A percentile compares a stretch with the other conserved stretches of the same genome.
Evolutionary conservation across 164 flowering plant species (phyloP).

Genomic region (Annona squamosa): DNA sequence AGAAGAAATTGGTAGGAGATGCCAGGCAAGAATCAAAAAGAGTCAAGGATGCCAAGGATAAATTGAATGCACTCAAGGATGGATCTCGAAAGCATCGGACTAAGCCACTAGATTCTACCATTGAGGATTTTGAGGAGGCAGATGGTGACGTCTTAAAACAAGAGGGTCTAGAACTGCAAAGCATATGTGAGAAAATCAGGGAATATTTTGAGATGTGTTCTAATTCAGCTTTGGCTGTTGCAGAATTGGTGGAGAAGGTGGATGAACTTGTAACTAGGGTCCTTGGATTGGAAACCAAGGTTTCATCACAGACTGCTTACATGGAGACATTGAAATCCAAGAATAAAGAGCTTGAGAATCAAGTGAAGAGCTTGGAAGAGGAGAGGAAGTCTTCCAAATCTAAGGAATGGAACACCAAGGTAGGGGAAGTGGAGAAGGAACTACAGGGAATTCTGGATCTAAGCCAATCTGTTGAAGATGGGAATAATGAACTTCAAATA

Average conservation of each 20-base stretch:
- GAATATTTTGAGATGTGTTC: constrained; percentile 29
- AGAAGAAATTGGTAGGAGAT: constrained; percentile 33
- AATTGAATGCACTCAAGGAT: constrained; percentile 30
- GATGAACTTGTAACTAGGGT: constrained; percentile 79
- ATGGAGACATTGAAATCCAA: constrained; percentile 53
- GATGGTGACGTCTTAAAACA: constrained; percentile 9
- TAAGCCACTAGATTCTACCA: constrained; percentile 19
- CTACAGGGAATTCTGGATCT: constrained; percentile 29
- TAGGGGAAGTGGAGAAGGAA: constrained; percentile 44
- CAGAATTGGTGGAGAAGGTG: constrained; percentile 69
- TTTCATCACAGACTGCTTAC: constrained; percentile 63
- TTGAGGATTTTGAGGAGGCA: constrained; percentile 21
- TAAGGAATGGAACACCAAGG: constrained; percentile 23
- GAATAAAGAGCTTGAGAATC: constrained; percentile 53
- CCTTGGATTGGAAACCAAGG: constrained; percentile 43
- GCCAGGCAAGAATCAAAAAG: constrained; percentile 36
- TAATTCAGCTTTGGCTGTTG: constrained; percentile 29
- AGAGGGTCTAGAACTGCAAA: constrained; percentile 21
- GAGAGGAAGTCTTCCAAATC: constrained; percentile 31
- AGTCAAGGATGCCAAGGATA: constrained; percentile 33
- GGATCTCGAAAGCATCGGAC: constrained; percentile 11
- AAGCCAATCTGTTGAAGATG: constrained; percentile 25
- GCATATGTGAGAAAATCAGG: constrained; percentile 28
- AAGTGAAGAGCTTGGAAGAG: constrained; percentile 50
- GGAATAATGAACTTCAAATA: constrained; percentile 28